Evolutionary conservation across 1,284 basidiomycete genomes (phyloP), one percentile per base, ranked within the genome.

Genomic region (Leccinum fuscescens): DNA sequence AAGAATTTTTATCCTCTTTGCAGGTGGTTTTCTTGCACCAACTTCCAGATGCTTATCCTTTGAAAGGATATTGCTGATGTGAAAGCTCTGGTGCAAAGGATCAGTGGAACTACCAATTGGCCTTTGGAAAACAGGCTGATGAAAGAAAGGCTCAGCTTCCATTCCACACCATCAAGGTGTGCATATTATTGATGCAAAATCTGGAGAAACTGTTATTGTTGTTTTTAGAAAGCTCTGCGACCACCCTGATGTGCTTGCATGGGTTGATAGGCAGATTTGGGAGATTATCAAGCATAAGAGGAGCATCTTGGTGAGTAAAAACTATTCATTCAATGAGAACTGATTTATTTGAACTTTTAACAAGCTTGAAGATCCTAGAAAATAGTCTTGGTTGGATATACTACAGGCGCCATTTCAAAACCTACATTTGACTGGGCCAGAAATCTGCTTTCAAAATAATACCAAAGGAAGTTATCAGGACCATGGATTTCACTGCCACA

Each of bases 281-380:
- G 33, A 54, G 39, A 22, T 42, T 11, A 12, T 37, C 1, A 14
- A 20, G 2, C 37, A 54, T 3, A 54, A 54, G 11, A 14, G 15
- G 9, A 54, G 53, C n/a, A 14, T 54, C 3, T 15, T 22, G 22
- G 22, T 22, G 22, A 22, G 22, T 22, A 22, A 22, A 24, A 24
- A 24, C n/a, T 46, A 9, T 12, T 7, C 14, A 7, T 7, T 53
- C 4, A 6, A n/a, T 24, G 6, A 46, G 3, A 3, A 46, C 17
- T 15, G 42, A 17, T 39, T 39, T 39, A 2, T 12, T 0, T 12
- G n/a, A 7, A 42, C 27, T 29, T 29, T 29, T 29, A 29, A 29
- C 27, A 29, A 54, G 53, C n/a, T 54, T 3, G 53, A 54, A 54
- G 37, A 54, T 29, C 53, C 37, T 17, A n/a, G 53, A 42, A 54